Evolutionary conservation across 352 stramenopile species (phyloP), one percentile per base, ranked within the genome.

Genomic region (Phytophthora macrochlamydospora): DNA sequence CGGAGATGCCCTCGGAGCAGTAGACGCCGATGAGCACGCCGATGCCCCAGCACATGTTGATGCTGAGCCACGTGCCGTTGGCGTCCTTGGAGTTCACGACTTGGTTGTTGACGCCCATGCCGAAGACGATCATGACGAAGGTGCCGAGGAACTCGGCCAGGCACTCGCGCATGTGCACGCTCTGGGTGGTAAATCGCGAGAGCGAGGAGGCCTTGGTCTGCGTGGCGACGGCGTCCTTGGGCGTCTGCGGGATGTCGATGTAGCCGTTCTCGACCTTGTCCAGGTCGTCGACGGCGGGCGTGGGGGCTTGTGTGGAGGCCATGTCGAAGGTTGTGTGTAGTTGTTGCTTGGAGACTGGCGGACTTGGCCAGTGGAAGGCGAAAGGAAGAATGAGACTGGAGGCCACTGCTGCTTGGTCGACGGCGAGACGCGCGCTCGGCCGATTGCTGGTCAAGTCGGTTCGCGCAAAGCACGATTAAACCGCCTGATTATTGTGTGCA

Each of bases 81-180:
- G 42, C 59, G 35, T 65, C 62, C 1, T 75, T 54, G 31, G 72
- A 83, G 5, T 82, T 51, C 2, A 46, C 56, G 9, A 79, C 69
- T 71, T 86, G 72, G 50, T 76, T 71, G 61, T 79, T 79, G 7
- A 83, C 77, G 38, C 75, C 78, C 35, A 79, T 74, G 45, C 69
- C 66, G 40, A 88, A 77, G 12, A 71, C 63, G 43, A 90, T 68
- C 59, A 89, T 70, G 33, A 83, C 67, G 44, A 81, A 73, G 1
- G 77, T 86, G 35, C 75, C 70, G 7, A 85, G 67, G 57, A 80
- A 81, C 54, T 81, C 76, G 7, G 70, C 69, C 53, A 78, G 64
- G 57, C 75, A 81, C 53, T 84, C 67, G 29, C 69, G 65, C 14
- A 75, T 24, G 43, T 76, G 74, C 71, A 64, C 59, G 37, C 68